Evolutionary conservation across 306 rosid genomes (phyloP), one percentile per base, ranked within the genome.

Genomic region (Vachellia pachyceras): DNA sequence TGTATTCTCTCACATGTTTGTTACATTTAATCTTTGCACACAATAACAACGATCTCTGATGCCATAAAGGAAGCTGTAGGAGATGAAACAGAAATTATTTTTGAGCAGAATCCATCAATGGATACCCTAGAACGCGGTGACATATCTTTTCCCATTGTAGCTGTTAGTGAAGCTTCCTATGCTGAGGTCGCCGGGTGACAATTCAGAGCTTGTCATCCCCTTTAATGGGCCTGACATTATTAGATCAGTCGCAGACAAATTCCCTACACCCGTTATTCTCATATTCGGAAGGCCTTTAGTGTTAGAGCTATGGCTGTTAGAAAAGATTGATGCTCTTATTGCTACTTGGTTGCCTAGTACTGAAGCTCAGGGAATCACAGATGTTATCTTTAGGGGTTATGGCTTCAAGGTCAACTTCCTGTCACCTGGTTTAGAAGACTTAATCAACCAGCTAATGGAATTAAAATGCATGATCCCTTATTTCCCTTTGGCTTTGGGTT

Each of bases 271-370:
- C 76, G 95, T 84, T 67, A 91, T 92, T 85, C 84, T 92, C 77
- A 81, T 95, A 79, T 92, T 97, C 9, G 99, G 97, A 75, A 89
- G 99, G 69, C 94, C 97, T 25, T 49, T 92, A 77, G 85, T 86
- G 33, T 79, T 92, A 66, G 97, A 90, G 88, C 91, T 93, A 41
- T n/a, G 72, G 77, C 80, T 91, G 42, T 74, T 92, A 73, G 90
- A 77, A 71, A 95, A 91, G 80, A 83, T 82, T 40, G 90, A 91
- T 71, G 95, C 88, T 72, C 77, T 92, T 37, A 87, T 95, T 77
- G 94, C 95, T 69, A 97, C 98, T 76, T 92, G 98, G 98, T 86
- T 95, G 81, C 97, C 98, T 2, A 95, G 98, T 42, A 89, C 87
- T 9, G 97, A 91, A 91, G 98, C 89, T 40, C 84, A 80, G 5